Evolutionary conservation across 345 rosid species (phyloP), one percentile per base, ranked within the genome.

Genomic region (Angophora floribunda): DNA sequence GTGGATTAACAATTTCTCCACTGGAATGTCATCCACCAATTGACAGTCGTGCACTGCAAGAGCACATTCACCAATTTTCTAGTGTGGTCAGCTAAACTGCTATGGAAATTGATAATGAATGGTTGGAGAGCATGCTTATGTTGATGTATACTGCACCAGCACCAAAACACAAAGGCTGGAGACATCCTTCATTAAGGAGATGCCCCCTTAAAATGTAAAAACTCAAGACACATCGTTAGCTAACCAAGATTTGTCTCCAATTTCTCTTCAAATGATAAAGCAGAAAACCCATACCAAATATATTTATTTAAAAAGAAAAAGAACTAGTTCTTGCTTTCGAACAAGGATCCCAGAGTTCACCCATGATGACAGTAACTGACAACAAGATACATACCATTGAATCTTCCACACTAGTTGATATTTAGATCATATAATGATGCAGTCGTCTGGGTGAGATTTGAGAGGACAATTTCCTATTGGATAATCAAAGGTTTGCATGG

Each of bases 11-110:
- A 96, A 89, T 89, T 97, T 97, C 95, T 95, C 98, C 0, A 92
- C 90, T 0, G 96, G 97, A 90, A 97, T 95, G 91, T 96, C 99
- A 70, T 96, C 98, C 79, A 94, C 95, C 49, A 97, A 90, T 89
- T 96, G 98, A 89, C 96, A 95, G 75, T 97, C 99, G 53, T 97
- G 99, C 92, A 97, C 99, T 96, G 92, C 90, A 89, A 85, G n/a
- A 87, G 75, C 67, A 49, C 67, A 85, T 70, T 70, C 55, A 80
- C 85, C 59, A n/a, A 85, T 52, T 85, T 51, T 85, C 47, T n/a
- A 63, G 59, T 52, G 28, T 85, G 10, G 26, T 30, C 45, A 52
- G 86, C 75, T 17, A 70, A 70, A 70, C 47, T 70, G 82, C 82
- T 36, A 17, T 70, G 82, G 47, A 70, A 70, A 17, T 9, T 36